Evolutionary conservation across 768 basidiomycete genomes (phyloP).

Genomic region (Dioszegia hungarica): DNA sequence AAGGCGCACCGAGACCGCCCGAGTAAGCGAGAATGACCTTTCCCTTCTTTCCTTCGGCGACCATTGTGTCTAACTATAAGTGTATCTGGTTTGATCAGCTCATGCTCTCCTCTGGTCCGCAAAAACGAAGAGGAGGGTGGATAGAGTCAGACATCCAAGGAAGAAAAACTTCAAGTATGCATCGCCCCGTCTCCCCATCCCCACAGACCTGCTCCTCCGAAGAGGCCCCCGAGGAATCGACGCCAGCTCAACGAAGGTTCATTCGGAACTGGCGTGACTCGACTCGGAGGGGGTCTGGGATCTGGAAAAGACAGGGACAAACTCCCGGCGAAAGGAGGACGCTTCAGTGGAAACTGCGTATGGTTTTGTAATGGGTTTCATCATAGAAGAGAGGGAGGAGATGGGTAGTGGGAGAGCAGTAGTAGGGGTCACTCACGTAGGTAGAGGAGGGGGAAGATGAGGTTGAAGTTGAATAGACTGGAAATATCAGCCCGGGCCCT

Average conservation of each 20-base stretch:
- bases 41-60: conserved; percentile 54
- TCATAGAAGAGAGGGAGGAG: conserved; percentile 25
- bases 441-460: not conserved
- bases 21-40: conserved; percentile 97
- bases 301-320: conserved; percentile 19
- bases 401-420: not conserved
- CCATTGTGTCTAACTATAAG: conserved; percentile 15
- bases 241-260: conserved; percentile 40
- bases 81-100: too few species aligned
- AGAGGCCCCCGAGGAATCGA: conserved; percentile 26
- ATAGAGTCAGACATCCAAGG: conserved; percentile 50
- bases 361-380: conserved; percentile 49
- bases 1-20: conserved; percentile 80
- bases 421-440: conserved; percentile 9
- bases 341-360: conserved; percentile 52
- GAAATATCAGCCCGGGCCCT: conserved; percentile 14
- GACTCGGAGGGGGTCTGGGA: conserved; percentile 18
- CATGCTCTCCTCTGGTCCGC: too few species aligned
- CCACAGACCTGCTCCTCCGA: conserved; percentile 6
- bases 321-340: conserved; percentile 47
- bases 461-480: not conserved
- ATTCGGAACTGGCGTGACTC: conserved; percentile 31
- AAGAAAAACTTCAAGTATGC: conserved; percentile 49
- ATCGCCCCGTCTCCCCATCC: conserved; percentile 31
- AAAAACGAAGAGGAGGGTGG: not conserved